phyloP scores from a whole-genome alignment of 352 stramenopile species.

The Pythium guiyangense region DNA sequence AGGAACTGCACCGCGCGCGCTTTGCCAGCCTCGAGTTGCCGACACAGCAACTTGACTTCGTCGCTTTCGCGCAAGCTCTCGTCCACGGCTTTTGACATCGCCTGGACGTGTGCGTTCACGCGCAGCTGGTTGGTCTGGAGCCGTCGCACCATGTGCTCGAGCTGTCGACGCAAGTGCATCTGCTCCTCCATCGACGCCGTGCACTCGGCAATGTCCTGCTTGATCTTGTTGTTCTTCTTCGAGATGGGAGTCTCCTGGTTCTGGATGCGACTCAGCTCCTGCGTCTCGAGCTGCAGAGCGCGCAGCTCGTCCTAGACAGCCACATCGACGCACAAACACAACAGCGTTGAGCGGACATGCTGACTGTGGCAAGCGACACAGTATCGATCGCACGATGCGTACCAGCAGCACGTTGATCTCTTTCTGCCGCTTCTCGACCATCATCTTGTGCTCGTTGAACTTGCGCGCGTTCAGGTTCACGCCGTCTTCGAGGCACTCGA shows the following conservation, averaged over 20 bases:
- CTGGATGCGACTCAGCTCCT: conserved; percentile 61
- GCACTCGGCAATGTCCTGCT: conserved; percentile 63
- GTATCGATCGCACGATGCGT: neutral
- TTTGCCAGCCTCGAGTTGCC: conserved; percentile 76
- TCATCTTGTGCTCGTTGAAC: conserved; percentile 78
- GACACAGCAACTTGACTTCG: conserved; percentile 69
- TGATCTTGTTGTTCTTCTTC: conserved; percentile 61
- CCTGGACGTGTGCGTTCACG: conserved; percentile 59
- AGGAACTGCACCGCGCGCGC: conserved; percentile 68
- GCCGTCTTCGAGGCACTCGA: conserved; percentile 64
- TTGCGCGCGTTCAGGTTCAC: conserved; percentile 67
- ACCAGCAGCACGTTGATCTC: conserved; percentile 63
- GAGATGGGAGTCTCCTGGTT: conserved; percentile 78
- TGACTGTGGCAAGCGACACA: no score
- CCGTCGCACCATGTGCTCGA: conserved; percentile 80
- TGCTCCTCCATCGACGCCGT: conserved; percentile 77
- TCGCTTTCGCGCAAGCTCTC: conserved; percentile 57
- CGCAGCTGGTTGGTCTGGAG: conserved; percentile 71
- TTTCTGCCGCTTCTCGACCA: conserved; percentile 52
- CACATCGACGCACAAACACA: neutral
- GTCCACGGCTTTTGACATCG: conserved; percentile 65
- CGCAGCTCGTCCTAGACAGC: conserved; percentile 55
- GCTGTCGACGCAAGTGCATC: conserved; percentile 62
- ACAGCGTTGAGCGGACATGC: neutral
- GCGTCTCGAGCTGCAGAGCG: conserved; percentile 64